These are phyloP conservation scores for Ophiostoma sp. DNA, from an alignment of 2,329 filamentous ascomycete genomes.

Conservation along the genomic window DNA sequence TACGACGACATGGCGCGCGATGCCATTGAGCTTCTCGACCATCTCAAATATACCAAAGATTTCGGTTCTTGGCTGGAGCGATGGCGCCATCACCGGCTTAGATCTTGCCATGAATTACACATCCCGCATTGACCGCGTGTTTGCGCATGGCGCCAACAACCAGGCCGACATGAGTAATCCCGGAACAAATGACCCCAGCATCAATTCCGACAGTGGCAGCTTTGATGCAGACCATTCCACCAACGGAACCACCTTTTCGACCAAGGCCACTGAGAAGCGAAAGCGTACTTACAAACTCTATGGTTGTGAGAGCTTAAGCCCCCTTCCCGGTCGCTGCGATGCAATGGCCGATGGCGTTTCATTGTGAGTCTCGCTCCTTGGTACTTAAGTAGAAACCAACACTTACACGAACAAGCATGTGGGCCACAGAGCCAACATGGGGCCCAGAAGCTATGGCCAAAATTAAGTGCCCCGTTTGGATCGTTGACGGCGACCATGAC, in stretches of 20 bases:
- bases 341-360: constrained; percentile 8
- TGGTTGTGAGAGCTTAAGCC: neutral
- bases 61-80: constrained; percentile 13
- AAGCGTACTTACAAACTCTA: constrained; percentile 4
- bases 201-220: constrained; percentile 8
- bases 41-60: neutral
- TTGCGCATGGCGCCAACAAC: constrained; percentile 16
- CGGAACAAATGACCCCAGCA: constrained; percentile 13
- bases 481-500: constrained; percentile 14
- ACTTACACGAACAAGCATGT: constrained; percentile 14
- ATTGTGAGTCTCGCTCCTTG: neutral
- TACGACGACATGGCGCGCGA: constrained; percentile 12
- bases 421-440: constrained; percentile 13
- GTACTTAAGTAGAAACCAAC: neutral
- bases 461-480: constrained; percentile 14
- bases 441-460: constrained; percentile 14
- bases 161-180: constrained; percentile 14
- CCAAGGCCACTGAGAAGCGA: neutral
- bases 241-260: constrained; percentile 9
- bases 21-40: constrained; percentile 13
- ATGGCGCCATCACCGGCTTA: constrained; percentile 10
- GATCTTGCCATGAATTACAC: constrained; percentile 15
- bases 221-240: constrained; percentile 8
- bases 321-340: constrained; percentile 2
- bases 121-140: constrained; percentile 12